Evolutionary conservation across 2,329 filamentous ascomycete genomes (phyloP), one percentile per base, ranked within the genome.

Genomic region (Phaeosphaeria sp.): DNA sequence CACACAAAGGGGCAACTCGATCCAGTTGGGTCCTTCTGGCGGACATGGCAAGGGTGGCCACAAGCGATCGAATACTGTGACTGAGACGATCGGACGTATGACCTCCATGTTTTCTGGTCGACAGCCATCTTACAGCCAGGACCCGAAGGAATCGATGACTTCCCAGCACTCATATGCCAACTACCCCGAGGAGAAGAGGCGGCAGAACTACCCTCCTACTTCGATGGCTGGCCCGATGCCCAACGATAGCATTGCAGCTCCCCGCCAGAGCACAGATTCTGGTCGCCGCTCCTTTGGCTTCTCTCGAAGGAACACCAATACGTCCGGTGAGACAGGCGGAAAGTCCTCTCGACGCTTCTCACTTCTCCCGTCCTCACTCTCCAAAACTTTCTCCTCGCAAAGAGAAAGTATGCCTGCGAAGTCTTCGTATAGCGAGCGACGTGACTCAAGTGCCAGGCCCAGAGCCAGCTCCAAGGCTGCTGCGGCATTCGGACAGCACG

Each of bases 191-290:
- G 70, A 73, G 49, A 87, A 91, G 74, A 88, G 89, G 61, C 80
- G 85, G 52, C 89, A 87, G 74, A 89, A 86, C 63, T 96, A 97
- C 71, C 94, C 94, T 55, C 94, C 94, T 3, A 91, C 94, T 48
- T 97, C 93, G 80, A 96, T 97, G 92, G 87, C 90, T 60, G 89
- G 90, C 61, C 82, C 87, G 1, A 86, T 90, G 76, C 81, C 86
- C 6, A 84, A 84, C 48, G 86, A 87, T 84, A 77, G 82, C 46
- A 55, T 68, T 43, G 53, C 58, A n/a, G 56, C 64, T 17, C 75
- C 79, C 22, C 73, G 82, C 45, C 78, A 77, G 33, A 83, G 81
- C n/a, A 81, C 74, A 40, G 82, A 84, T 30, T 82, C 80, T 3
- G 77, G 77, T 45, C 77, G 81, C 21, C 77, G 82, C 9, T 83